Evolutionary conservation across 225 moss, liverwort and hornwort genomes (phyloP).

Genomic region (Neckera pumila): DNA sequence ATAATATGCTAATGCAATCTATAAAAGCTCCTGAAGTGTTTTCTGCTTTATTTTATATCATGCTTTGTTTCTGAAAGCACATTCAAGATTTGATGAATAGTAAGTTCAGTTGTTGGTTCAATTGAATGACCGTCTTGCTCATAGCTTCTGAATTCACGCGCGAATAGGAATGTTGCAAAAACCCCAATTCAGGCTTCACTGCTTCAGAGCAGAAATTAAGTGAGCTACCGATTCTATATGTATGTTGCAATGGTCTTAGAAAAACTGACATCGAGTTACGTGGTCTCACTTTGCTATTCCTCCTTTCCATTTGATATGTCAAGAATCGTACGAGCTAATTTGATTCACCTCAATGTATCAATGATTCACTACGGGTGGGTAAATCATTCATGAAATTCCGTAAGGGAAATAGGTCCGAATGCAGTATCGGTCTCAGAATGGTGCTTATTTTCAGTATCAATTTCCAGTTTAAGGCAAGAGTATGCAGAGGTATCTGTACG

Average conservation of each 20-base stretch:
- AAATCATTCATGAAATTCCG: not conserved
- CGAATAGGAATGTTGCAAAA: not conserved
- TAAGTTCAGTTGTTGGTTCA: not conserved
- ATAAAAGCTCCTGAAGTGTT: no score
- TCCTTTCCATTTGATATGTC: not conserved
- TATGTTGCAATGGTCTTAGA: not conserved
- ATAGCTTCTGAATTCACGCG: not conserved
- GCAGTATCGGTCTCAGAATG: not conserved
- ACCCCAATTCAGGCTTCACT: not conserved
- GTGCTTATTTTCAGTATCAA: not conserved
- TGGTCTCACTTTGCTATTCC: not conserved
- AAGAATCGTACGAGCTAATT: no score
- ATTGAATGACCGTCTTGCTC: not conserved
- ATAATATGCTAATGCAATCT: no score
- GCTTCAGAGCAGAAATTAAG: not conserved
- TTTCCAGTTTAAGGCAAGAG: not conserved
- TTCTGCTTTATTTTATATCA: no score
- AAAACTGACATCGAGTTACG: not conserved
- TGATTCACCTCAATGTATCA: accelerated
- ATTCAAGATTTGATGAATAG: not conserved
- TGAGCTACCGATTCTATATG: no score
- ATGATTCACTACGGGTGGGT: not conserved
- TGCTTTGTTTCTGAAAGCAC: no score
- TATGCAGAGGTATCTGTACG: no score
- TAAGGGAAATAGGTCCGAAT: not conserved